Evolutionary conservation across 495 filamentous ascomycete species (phyloP), one percentile per base, ranked within the genome.

Genomic region (Trichocladium uniseriatum): DNA sequence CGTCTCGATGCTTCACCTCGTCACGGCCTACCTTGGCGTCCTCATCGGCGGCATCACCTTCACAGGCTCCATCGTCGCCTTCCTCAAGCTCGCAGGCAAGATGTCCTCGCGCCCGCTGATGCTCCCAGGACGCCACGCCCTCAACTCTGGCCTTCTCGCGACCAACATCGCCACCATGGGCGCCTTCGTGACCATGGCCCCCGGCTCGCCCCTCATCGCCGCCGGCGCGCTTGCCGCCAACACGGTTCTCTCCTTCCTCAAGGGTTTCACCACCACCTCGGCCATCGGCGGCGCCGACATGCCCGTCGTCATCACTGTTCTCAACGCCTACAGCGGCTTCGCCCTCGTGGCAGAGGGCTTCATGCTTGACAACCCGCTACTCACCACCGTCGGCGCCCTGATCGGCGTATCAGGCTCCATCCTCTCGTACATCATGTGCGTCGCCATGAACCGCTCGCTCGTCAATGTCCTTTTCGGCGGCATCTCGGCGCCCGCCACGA

Each of bases 211-310:
- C 0, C 68, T 76, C 21, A 85, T 91, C 49, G 86, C 84, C 36
- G 85, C 84, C 13, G 76, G 74, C 6, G 86, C 83, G 38, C 71
- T 89, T 1, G 77, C 80, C 45, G 81, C 81, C 49, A 91, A 83
- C 62, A 82, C 85, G 1, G 65, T 76, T 1, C 75, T 91, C 11
- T 86, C 83, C 38, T 91, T 91, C 70, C 54, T 84, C 48, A 88
- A 91, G 59, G 86, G 86, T 4, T 89, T 76, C 55, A 91, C 86
- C 10, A 89, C 86, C 2, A 91, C 86, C 0, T 71, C 86, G 28
- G 84, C 83, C 9, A 89, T 91, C 60, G 86, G 86, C 10, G 86
- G 85, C n/a, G 86, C 85, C 5, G 86, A 89, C 58, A 88, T 88
- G 84, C 84, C 86, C 14, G 86, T 91, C 15, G 86, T 89, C 16